These are phyloP conservation scores for Turnera subulata DNA, from an alignment of 345 rosid species.

Conservation along the genomic window DNA sequence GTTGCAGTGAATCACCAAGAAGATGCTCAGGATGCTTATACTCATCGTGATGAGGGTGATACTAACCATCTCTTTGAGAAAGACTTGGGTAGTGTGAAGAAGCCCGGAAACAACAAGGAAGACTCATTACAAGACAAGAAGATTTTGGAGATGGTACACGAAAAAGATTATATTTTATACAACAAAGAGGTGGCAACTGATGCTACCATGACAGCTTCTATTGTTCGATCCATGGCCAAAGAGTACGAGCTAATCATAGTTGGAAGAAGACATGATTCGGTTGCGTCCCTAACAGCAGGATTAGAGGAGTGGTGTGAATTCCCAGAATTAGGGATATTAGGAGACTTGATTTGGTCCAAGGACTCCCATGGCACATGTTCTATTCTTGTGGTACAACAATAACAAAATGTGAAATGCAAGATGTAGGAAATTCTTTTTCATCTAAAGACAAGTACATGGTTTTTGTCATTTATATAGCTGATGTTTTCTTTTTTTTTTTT, in stretches of 20 bases:
- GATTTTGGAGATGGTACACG: neutral
- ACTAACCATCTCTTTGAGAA: no score
- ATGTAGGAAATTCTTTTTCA: no score
- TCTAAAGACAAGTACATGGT: no score
- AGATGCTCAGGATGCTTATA: conserved; percentile 2
- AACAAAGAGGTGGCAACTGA: neutral
- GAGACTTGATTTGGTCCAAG: conserved; percentile 1
- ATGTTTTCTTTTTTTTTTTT: no score
- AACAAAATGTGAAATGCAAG: no score
- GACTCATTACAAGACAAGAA: neutral
- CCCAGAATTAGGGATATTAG: conserved; percentile 2
- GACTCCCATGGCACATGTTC: conserved; percentile 5
- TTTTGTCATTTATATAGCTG: no score
- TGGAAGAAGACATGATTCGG: conserved; percentile 8
- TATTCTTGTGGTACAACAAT: conserved; percentile 4
- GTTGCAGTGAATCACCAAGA: neutral
- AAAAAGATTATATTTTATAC: neutral
- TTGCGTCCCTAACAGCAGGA: neutral
- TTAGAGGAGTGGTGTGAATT: conserved; percentile 11
- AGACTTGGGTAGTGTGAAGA: neutral
- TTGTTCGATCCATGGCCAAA: neutral
- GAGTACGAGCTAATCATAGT: conserved; percentile 8
- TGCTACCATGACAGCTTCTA: conserved; percentile 4
- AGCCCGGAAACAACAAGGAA: neutral
- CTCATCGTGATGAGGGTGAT: no score